A percentile compares a stretch with the other conserved stretches of the same genome.
Evolutionary conservation across 768 basidiomycete species (phyloP).

Genomic region (Tricholoma terreum): DNA sequence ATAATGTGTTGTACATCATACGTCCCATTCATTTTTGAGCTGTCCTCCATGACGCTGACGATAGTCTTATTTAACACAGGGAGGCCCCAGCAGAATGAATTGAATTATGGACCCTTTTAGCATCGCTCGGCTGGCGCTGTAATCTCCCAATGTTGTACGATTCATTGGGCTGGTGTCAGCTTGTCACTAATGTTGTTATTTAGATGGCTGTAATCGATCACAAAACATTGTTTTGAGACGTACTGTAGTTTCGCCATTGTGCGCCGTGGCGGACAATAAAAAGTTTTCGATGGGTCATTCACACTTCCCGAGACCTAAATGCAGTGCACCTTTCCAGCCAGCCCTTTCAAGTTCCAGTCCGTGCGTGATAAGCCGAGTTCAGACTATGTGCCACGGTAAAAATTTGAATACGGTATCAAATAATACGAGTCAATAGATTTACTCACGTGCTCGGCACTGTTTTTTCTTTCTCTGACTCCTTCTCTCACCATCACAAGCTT

Average conservation of each 20-base stretch:
- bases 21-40: constrained; percentile 39
- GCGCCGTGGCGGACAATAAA: background rate
- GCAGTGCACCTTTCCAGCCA: no score
- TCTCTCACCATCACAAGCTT: background rate
- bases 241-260: background rate
- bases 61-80: constrained; percentile 49
- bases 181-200: background rate
- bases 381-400: no score
- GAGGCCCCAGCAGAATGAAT: constrained; percentile 61
- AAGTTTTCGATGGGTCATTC: background rate
- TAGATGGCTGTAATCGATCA: background rate
- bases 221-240: background rate
- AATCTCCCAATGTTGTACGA: background rate
- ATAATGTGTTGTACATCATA: constrained; percentile 96
- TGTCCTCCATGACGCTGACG: constrained; percentile 17
- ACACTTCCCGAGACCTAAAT: no score
- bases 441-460: background rate
- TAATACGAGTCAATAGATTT: no score
- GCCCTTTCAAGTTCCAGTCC: no score
- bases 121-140: background rate
- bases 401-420: no score
- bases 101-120: background rate
- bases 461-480: background rate
- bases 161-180: background rate
- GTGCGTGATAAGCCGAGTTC: no score